Percentiles rank a stretch among this genome's conserved stretches.
Conservation (phyloP, 495 filamentous ascomycete genomes). For the Darksidea phi region DNA sequence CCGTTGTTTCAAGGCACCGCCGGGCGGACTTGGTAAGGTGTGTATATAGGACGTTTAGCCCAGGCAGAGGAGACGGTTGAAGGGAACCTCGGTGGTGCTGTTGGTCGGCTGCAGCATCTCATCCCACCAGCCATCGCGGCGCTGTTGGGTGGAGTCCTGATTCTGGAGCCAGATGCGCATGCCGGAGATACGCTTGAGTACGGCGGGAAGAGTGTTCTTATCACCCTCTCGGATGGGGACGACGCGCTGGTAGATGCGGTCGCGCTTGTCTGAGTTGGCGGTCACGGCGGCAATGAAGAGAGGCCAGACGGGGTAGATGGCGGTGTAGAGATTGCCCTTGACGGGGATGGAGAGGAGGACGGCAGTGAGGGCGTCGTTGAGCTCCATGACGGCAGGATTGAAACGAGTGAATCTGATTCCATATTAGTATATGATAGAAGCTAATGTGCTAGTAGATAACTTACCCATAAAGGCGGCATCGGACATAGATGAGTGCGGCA, state of each 20-base stretch:
- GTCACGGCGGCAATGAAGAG: slow-evolving; percentile 29
- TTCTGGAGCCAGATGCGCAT: slow-evolving; percentile 29
- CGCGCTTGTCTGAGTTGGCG: slow-evolving; percentile 24
- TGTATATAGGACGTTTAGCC: slow-evolving; percentile 11
- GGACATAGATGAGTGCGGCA: slow-evolving; percentile 26
- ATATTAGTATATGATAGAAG: neutral
- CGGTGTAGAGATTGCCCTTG: slow-evolving; percentile 29
- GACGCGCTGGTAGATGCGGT: slow-evolving; percentile 28
- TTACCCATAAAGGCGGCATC: slow-evolving; percentile 30
- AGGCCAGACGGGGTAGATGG: slow-evolving; percentile 31
- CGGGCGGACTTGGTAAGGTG: too few species aligned
- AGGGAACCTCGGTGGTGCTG: slow-evolving; percentile 19
- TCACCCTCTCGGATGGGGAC: slow-evolving; percentile 29
- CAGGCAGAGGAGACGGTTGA: slow-evolving; percentile 25
- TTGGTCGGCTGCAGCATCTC: slow-evolving; percentile 27
- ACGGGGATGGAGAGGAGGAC: slow-evolving; percentile 30
- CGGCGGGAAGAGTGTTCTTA: slow-evolving; percentile 29
- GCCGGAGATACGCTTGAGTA: slow-evolving; percentile 25
- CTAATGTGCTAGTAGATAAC: neutral
- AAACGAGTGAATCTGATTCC: slow-evolving; percentile 20
- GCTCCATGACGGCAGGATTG: slow-evolving; percentile 24
- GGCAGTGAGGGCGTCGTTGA: slow-evolving; percentile 25
- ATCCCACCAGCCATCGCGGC: slow-evolving; percentile 31
- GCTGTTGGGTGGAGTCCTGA: slow-evolving; percentile 17
- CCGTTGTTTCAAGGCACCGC: too few species aligned